phyloP scores from a whole-genome alignment of 1,284 basidiomycete genomes.

The Entoloma clypeatum region DNA sequence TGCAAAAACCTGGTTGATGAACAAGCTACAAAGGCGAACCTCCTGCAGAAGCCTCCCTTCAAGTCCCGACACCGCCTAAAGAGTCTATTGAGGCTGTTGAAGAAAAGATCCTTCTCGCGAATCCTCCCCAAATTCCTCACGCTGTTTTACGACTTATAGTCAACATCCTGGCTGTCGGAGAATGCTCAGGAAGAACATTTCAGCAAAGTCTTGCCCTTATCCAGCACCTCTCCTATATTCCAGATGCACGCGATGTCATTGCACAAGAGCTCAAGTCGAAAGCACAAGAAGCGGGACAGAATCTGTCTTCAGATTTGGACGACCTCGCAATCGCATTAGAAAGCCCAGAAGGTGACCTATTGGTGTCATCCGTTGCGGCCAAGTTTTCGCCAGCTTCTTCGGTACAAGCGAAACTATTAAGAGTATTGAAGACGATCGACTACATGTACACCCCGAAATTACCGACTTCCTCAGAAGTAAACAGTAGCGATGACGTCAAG shows the following conservation, averaged over 20 bases:
- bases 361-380: conserved; percentile 68
- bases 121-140: conserved; percentile 80
- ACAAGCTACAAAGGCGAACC: conserved; percentile 11
- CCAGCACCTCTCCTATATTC: conserved; percentile 83
- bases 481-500: conserved; percentile 59
- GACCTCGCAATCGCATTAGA: conserved; percentile 67
- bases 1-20: neutral
- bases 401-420: conserved; percentile 87
- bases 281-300: conserved; percentile 82
- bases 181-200: conserved; percentile 94
- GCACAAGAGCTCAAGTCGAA: conserved; percentile 81
- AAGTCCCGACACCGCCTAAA: conserved; percentile 22
- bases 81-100: conserved; percentile 43
- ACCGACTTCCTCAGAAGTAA: conserved; percentile 34
- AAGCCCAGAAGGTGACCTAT: conserved; percentile 49
- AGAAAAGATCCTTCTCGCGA: conserved; percentile 62
- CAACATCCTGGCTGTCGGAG: conserved; percentile 90
- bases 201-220: conserved; percentile 87
- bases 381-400: conserved; percentile 92
- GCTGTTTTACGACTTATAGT: conserved; percentile 83
- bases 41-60: conserved; percentile 12
- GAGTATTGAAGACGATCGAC: conserved; percentile 93
- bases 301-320: conserved; percentile 71
- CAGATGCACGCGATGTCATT: conserved; percentile 83
- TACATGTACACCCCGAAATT: conserved; percentile 84